A percentile compares a stretch with the other conserved stretches of the same genome.
Evolutionary conservation across 2,329 filamentous ascomycete genomes (phyloP).

Genomic region (Aspergillus oerlinghausenensis): DNA sequence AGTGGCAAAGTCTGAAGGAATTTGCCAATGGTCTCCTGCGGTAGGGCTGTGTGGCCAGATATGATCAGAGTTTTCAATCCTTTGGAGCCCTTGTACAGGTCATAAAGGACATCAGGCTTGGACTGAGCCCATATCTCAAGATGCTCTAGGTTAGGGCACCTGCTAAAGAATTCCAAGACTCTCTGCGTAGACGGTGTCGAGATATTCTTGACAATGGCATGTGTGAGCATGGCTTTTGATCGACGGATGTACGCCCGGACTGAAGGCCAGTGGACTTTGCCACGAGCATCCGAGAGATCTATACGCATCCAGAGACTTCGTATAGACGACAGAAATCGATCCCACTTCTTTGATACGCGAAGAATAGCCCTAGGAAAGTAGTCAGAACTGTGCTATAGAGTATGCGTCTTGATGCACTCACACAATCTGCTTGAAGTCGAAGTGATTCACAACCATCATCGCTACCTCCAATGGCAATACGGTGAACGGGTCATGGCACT

Average conservation of each 20-base stretch:
- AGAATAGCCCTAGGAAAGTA: slow-evolving; percentile 38
- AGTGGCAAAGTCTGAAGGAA: slow-evolving; percentile 23
- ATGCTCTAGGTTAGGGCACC: slow-evolving; percentile 31
- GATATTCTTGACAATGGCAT: slow-evolving; percentile 28
- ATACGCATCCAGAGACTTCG: slow-evolving; percentile 50
- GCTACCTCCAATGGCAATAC: slow-evolving; percentile 53
- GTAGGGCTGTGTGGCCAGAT: slow-evolving; percentile 20
- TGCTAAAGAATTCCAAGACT: slow-evolving; percentile 28
- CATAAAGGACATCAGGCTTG: slow-evolving; percentile 18
- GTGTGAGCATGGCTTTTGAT: slow-evolving; percentile 30
- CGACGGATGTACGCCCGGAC: slow-evolving; percentile 32
- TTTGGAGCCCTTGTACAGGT: slow-evolving; percentile 23
- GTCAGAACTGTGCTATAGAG: neutral
- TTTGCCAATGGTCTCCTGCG: slow-evolving; percentile 21
- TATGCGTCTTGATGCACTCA: slow-evolving; percentile 20
- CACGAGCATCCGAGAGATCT: slow-evolving; percentile 46
- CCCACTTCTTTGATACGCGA: slow-evolving; percentile 55
- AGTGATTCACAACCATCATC: slow-evolving; percentile 47
- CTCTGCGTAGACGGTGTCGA: slow-evolving; percentile 20
- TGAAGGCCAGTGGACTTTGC: slow-evolving; percentile 37
- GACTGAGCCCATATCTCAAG: slow-evolving; percentile 24
- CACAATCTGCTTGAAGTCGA: slow-evolving; percentile 50
- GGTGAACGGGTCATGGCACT: slow-evolving; percentile 46
- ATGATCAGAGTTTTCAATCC: slow-evolving; percentile 23
- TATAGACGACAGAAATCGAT: slow-evolving; percentile 45